Conservation (phyloP, 805 yeast genomes). For the Yamadazyma phyllophila region DNA sequence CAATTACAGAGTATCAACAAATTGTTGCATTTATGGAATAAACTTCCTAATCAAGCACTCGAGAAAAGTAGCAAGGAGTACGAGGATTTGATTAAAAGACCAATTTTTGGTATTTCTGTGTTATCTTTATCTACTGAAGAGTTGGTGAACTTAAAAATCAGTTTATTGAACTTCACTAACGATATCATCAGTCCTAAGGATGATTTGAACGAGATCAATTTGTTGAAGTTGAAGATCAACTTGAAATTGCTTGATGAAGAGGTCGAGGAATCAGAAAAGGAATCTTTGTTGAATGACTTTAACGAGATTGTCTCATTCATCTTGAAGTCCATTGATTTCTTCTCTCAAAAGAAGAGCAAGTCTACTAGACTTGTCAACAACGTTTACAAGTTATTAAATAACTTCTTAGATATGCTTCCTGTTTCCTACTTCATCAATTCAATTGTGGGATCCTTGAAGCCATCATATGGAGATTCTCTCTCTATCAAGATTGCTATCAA, state of each 20-base stretch:
- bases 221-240: slow-evolving; percentile 51
- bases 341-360: slow-evolving; percentile 18
- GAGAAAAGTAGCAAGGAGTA: slow-evolving; percentile 38
- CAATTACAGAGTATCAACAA: slow-evolving; percentile 57
- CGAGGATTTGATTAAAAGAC: slow-evolving; percentile 45
- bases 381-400: slow-evolving; percentile 48
- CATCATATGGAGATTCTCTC: slow-evolving; percentile 26
- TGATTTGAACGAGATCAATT: slow-evolving; percentile 24
- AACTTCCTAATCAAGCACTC: slow-evolving; percentile 42
- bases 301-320: slow-evolving; percentile 33
- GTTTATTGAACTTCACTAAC: slow-evolving; percentile 57
- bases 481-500: slow-evolving; percentile 58
- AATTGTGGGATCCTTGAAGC: slow-evolving; percentile 41
- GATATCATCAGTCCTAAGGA: slow-evolving; percentile 29
- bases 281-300: slow-evolving; percentile 31
- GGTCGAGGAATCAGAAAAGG: slow-evolving; percentile 26
- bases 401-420: slow-evolving; percentile 70
- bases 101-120: slow-evolving; percentile 63
- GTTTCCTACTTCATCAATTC: slow-evolving; percentile 68
- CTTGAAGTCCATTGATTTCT: slow-evolving; percentile 37
- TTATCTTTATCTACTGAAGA: slow-evolving; percentile 51
- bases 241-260: slow-evolving; percentile 46
- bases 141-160: slow-evolving; percentile 45
- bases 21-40: slow-evolving; percentile 52
- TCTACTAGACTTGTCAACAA: slow-evolving; percentile 6